Evolutionary conservation across 1,284 basidiomycete genomes (phyloP).

Genomic region (Uromyces viciae-fabae): DNA sequence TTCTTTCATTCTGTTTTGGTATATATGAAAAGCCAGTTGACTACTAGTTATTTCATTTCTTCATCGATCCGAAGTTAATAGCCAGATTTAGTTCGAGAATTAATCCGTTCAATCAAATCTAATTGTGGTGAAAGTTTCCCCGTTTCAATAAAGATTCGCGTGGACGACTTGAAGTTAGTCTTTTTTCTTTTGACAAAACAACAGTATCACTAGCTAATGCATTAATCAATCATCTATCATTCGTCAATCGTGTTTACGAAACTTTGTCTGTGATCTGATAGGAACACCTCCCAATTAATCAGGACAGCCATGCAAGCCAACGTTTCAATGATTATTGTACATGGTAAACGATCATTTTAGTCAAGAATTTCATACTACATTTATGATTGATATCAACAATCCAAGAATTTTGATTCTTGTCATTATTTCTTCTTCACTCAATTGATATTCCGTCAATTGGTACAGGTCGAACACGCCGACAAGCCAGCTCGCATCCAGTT

Average conservation of each 20-base stretch:
- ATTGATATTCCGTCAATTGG: background rate
- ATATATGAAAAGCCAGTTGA: background rate
- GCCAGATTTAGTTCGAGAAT: constrained; percentile 62
- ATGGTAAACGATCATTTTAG: constrained; percentile 55
- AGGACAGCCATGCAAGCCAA: constrained; percentile 58
- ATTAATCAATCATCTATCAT: no score
- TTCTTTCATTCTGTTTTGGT: background rate
- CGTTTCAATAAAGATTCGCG: constrained; percentile 63
- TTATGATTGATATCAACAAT: background rate
- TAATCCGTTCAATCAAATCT: constrained; percentile 61
- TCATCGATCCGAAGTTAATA: constrained; percentile 1
- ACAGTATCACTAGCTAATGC: no score
- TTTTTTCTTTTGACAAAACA: no score
- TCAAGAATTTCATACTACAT: background rate
- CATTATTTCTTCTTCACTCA: background rate
- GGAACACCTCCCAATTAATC: constrained; percentile 60
- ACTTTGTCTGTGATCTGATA: constrained; percentile 47
- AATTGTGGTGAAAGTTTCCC: constrained; percentile 60
- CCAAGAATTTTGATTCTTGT: no score
- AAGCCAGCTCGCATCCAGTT: constrained; percentile 60
- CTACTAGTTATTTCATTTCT: background rate
- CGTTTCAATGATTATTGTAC: constrained; percentile 60
- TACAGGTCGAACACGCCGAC: constrained; percentile 59
- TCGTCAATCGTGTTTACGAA: no score
- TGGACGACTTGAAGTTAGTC: constrained; percentile 60